phyloP scores from a whole-genome alignment of 2,329 filamentous ascomycete species.

The Diaporthe ilicicola region DNA sequence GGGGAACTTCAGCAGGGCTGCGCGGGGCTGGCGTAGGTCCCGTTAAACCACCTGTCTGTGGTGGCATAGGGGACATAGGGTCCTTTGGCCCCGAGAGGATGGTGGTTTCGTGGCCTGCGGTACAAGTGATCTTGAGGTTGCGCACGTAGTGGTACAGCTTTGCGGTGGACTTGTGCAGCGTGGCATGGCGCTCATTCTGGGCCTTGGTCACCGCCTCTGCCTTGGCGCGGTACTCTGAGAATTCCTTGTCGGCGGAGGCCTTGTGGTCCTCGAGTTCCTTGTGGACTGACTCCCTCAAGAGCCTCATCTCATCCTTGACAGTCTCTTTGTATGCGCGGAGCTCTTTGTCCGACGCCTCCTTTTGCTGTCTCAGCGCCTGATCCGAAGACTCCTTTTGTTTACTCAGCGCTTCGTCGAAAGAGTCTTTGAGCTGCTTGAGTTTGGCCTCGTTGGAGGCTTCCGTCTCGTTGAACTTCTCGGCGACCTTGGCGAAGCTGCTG shows the following conservation, averaged over 20 bases:
- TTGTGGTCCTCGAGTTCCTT: neutral
- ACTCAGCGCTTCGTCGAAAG: neutral
- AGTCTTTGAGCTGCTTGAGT: no score
- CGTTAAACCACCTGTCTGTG: no score
- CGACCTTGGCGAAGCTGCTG: no score
- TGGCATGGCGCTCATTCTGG: neutral
- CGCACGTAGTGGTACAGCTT: no score
- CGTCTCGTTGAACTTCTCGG: neutral
- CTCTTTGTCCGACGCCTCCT: neutral
- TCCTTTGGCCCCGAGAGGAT: no score
- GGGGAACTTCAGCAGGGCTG: no score
- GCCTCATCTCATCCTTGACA: neutral
- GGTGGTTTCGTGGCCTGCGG: no score
- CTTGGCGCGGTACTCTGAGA: neutral
- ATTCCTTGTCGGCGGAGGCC: neutral
- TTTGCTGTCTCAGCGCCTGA: neutral
- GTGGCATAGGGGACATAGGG: no score
- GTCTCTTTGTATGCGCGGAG: neutral
- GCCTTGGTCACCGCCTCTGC: neutral
- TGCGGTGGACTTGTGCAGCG: no score
- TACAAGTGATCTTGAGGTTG: no score
- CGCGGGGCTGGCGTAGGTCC: no score
- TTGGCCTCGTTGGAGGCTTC: neutral
- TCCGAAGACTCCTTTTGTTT: neutral
- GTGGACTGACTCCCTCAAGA: no score